phyloP scores from a whole-genome alignment of 805 yeast genomes.

The Schizosaccharomyces cryophilus region DNA sequence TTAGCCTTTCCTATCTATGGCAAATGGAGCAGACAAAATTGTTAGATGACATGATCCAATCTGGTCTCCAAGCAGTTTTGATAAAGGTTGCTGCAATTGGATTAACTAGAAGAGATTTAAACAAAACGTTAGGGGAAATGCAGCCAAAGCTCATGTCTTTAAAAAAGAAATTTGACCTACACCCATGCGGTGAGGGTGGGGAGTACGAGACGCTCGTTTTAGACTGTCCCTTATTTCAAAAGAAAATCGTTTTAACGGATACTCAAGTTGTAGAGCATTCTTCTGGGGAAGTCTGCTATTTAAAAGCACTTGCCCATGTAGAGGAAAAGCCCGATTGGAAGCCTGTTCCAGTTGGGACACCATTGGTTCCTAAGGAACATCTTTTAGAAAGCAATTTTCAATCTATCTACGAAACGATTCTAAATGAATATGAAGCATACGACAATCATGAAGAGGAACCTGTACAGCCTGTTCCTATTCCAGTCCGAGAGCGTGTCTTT shows the following conservation, averaged over 20 bases:
- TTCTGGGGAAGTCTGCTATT: constrained; percentile 45
- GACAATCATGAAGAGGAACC: background rate
- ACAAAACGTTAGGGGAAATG: constrained; percentile 36
- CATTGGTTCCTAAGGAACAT: background rate
- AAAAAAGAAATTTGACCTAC: constrained; percentile 9
- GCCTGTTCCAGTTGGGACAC: background rate
- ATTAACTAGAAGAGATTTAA: constrained; percentile 37
- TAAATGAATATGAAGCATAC: background rate
- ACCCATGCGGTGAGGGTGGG: constrained; percentile 86
- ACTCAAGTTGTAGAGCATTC: constrained; percentile 21
- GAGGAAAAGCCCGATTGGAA: constrained; percentile 12
- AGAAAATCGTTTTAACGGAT: constrained; percentile 20
- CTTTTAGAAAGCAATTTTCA: background rate
- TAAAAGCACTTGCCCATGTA: constrained; percentile 29
- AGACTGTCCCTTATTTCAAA: constrained; percentile 63
- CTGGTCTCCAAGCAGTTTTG: constrained; percentile 50
- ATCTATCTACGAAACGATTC: background rate
- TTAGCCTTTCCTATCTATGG: constrained; percentile 64
- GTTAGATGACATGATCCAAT: constrained; percentile 55
- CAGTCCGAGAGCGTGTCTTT: background rate
- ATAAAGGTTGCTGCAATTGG: constrained; percentile 91
- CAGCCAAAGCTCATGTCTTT: constrained; percentile 18
- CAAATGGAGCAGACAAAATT: constrained; percentile 59
- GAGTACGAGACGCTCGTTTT: constrained; percentile 85
- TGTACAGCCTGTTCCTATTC: background rate